A percentile compares a stretch with the other conserved stretches of the same genome.
Conservation (phyloP, 2,329 filamentous ascomycete species). For the Botrytis aclada region DNA sequence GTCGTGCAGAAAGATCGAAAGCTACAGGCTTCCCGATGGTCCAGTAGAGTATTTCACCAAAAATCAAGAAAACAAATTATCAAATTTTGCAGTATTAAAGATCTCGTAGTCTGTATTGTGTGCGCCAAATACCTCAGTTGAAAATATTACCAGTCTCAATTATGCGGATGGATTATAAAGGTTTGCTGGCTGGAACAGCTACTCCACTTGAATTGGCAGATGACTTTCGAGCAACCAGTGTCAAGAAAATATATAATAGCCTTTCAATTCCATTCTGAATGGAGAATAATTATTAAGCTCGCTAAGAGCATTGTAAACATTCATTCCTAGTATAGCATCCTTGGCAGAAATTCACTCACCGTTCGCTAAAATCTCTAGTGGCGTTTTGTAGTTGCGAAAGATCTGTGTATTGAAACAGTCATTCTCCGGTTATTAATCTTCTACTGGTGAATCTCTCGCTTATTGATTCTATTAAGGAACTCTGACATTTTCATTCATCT, state of each 20-base stretch:
- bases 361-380: not conserved
- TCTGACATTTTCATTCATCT: not conserved
- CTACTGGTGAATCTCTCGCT: not conserved
- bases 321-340: too few relatives aligned
- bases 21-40: not conserved
- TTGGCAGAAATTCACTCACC: not conserved
- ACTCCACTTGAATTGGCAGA: too few relatives aligned
- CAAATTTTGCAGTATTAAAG: rapidly evolving
- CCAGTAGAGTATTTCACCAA: not conserved
- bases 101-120: rapidly evolving
- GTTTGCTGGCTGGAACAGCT: not conserved
- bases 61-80: rapidly evolving
- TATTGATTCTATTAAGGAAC: not conserved
- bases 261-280: rapidly evolving
- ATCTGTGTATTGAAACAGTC: not conserved
- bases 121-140: rapidly evolving
- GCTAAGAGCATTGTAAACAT: not conserved
- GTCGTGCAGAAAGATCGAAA: not conserved
- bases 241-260: not conserved
- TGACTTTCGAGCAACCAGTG: not conserved
- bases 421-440: not conserved
- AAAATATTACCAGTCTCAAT: not conserved
- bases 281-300: not conserved
- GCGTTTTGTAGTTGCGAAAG: not conserved
- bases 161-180: not conserved